Evolutionary conservation across 371 early-diverging fungal genomes (phyloP).

Genomic region (Apophysomyces trapeziformis): DNA sequence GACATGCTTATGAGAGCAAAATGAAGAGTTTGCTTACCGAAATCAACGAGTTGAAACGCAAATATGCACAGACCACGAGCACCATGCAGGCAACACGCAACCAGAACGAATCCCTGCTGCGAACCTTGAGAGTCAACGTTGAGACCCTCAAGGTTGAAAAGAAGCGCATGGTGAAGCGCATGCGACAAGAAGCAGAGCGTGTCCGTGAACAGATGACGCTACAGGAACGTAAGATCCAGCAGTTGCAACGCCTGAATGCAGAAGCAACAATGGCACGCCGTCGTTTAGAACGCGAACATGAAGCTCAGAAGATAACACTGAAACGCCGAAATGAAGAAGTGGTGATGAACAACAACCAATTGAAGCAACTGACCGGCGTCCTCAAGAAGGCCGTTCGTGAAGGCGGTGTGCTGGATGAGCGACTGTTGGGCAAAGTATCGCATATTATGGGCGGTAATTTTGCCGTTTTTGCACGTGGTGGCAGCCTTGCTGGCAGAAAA

Average conservation of each 20-base stretch:
- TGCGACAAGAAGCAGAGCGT: constrained; percentile 73
- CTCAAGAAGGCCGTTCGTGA: constrained; percentile 48
- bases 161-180: constrained; percentile 75
- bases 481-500: constrained; percentile 46
- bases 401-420: constrained; percentile 42
- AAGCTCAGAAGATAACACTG: constrained; percentile 58
- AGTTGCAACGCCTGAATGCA: constrained; percentile 75
- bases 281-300: constrained; percentile 68
- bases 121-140: constrained; percentile 56
- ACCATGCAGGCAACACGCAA: constrained; percentile 59
- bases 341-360: constrained; percentile 55
- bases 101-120: constrained; percentile 57
- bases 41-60: constrained; percentile 65
- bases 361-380: constrained; percentile 50
- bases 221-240: constrained; percentile 77
- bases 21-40: constrained; percentile 70
- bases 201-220: constrained; percentile 67
- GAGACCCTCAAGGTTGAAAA: constrained; percentile 78
- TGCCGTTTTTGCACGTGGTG: constrained; percentile 33
- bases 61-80: constrained; percentile 61
- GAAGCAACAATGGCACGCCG: constrained; percentile 69
- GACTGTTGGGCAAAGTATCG: constrained; percentile 31
- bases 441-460: constrained; percentile 38
- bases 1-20: constrained; percentile 68
- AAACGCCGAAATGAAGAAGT: constrained; percentile 54